Evolutionary conservation across 23 red algal genomes (phyloP), one percentile per base, ranked within the genome.

Genomic region (Chondrus crispus): DNA sequence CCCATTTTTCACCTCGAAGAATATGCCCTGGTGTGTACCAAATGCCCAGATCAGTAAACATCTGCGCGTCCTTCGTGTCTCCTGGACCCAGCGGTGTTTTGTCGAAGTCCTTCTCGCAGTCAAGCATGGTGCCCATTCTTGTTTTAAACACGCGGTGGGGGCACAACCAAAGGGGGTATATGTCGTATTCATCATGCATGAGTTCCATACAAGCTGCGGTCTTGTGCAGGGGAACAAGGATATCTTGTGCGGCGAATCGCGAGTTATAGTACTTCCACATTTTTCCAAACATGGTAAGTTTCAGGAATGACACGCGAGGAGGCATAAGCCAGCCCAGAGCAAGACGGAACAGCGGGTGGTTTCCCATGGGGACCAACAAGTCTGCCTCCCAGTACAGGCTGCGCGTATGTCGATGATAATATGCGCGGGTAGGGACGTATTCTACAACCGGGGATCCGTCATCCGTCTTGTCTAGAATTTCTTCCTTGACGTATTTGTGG

Each of bases 1-100:
- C 79, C 64, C 72, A 93, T 63, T 70, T 77, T 30, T 93, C 79
- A 26, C 77, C 77, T 26, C 89, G 77, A 53, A 93, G 63, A 38
- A 93, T 93, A 58, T 84, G 89, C 29, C 89, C 89, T 40, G 89
- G 89, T 7, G 89, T 93, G 79, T 85, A 93, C 89, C 89, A 93
- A 45, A 93, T 85, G 22, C 89, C 89, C 53, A 93, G 49, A 58
- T 93, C 89, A 3, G 89, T 93, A n/a, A 54, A 93, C 89, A 93
- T 93, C 53, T 93, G 89, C 29, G 89, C 89, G 30, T 93, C 68
- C 22, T 84, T 36, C 26, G 77, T 74, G 36, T 93, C 89, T 7
- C 89, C 89, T 3, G 70, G 77, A 28, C 28, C 43, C 20, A 84
- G 44, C 29, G 62, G 12, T 46, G 29, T 38, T 40, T 66, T 37